A percentile compares a stretch with the other conserved stretches of the same genome.
Evolutionary conservation across 1,284 basidiomycete genomes (phyloP).

Genomic region (Heterobasidion parviporum): DNA sequence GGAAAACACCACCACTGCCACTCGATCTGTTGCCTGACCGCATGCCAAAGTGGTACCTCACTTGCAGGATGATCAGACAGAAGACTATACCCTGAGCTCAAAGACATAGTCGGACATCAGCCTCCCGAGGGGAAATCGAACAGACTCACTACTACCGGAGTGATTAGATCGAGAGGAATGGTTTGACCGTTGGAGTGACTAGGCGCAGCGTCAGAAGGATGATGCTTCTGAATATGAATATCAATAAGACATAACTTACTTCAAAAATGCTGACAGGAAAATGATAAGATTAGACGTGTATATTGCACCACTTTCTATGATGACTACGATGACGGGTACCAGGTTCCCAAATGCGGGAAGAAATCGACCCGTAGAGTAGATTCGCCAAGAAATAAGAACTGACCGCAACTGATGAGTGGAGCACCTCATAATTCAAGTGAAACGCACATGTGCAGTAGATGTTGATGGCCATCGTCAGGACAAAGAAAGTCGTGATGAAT

Average conservation of each 20-base stretch:
- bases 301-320: background rate
- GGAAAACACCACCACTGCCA: background rate
- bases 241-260: background rate
- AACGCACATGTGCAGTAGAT: background rate
- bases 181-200: background rate
- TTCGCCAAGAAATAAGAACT: background rate
- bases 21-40: background rate
- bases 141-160: background rate
- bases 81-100: background rate
- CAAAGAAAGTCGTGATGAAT: background rate
- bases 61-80: background rate
- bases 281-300: background rate
- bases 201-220: no score
- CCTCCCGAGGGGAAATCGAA: background rate
- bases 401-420: background rate
- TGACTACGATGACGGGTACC: background rate
- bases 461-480: background rate
- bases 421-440: background rate
- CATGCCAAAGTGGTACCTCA: background rate
- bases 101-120: background rate
- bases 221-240: no score
- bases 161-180: background rate
- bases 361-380: background rate
- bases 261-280: background rate
- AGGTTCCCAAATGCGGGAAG: background rate